These are phyloP conservation scores for Alectoria sarmentosa DNA, from an alignment of 495 filamentous ascomycete species.

Conservation along the genomic window DNA sequence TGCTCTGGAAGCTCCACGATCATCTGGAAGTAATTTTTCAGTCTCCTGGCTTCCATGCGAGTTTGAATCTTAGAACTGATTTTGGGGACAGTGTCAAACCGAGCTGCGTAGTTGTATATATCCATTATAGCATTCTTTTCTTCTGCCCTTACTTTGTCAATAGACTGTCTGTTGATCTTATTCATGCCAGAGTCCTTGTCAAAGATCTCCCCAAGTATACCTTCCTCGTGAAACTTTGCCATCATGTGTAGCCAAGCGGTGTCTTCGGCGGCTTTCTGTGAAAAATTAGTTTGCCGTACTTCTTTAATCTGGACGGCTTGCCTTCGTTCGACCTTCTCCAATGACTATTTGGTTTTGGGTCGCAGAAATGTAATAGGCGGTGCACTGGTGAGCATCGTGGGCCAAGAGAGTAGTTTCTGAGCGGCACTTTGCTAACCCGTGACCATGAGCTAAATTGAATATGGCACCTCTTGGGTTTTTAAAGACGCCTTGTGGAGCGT, in stretches of 20 bases:
- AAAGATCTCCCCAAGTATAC: constrained; percentile 28
- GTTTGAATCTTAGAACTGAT: constrained; percentile 24
- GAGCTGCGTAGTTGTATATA: constrained; percentile 44
- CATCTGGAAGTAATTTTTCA: constrained; percentile 28
- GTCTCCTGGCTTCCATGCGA: constrained; percentile 12
- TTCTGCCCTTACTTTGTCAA: constrained; percentile 22
- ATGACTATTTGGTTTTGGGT: constrained; percentile 26
- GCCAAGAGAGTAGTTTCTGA: constrained; percentile 19
- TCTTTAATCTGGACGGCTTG: constrained; percentile 9
- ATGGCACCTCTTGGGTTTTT: constrained; percentile 28
- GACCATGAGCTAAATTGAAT: constrained; percentile 24
- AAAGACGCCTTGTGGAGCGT: constrained; percentile 22
- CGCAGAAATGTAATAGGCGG: constrained; percentile 27
- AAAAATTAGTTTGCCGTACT: constrained; percentile 13
- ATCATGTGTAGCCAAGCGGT: constrained; percentile 31
- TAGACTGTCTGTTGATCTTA: constrained; percentile 20
- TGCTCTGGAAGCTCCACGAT: constrained; percentile 39
- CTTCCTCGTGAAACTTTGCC: constrained; percentile 31
- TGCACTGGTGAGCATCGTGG: constrained; percentile 22
- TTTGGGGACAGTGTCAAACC: constrained; percentile 36
- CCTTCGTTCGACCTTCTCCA: constrained; percentile 32
- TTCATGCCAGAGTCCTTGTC: constrained; percentile 24
- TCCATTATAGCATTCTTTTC: constrained; percentile 35
- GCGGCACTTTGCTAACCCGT: constrained; percentile 20
- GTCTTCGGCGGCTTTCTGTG: constrained; percentile 32